These are phyloP conservation scores for Ustilago trichophora DNA, from an alignment of 1,284 basidiomycete species.

Conservation along the genomic window DNA sequence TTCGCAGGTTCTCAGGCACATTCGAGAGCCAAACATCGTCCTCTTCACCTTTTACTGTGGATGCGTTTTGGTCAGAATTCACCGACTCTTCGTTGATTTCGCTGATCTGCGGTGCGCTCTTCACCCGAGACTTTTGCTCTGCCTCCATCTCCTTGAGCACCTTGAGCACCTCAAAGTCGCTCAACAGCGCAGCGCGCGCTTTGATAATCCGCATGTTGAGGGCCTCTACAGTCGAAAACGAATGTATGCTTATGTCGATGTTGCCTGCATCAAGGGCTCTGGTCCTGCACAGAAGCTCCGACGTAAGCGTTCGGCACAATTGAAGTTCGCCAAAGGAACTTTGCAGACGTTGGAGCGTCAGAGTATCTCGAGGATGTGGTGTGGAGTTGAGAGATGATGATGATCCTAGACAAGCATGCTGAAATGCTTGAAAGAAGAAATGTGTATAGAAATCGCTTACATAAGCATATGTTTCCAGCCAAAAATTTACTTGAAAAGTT, in stretches of 20 bases:
- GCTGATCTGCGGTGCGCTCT: conserved; percentile 69
- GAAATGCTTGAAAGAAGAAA: background rate
- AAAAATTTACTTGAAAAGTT: conserved; percentile 1
- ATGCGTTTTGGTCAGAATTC: background rate
- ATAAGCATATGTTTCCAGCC: conserved; percentile 6
- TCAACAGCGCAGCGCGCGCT: conserved; percentile 79
- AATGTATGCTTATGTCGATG: background rate
- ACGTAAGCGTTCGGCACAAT: no score
- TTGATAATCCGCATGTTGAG: conserved; percentile 76
- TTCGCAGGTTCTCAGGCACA: conserved; percentile 78
- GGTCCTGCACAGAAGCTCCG: no score
- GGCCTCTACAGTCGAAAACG: background rate
- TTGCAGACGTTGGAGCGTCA: no score
- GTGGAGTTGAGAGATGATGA: background rate
- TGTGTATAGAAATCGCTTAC: conserved; percentile 15
- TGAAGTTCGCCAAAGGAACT: no score
- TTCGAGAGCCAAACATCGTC: conserved; percentile 37
- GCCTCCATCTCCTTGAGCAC: conserved; percentile 80
- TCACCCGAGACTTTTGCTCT: conserved; percentile 70
- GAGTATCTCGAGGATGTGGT: no score
- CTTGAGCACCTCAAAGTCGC: conserved; percentile 84
- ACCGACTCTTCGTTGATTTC: conserved; percentile 43
- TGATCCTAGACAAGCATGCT: background rate
- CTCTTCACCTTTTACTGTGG: conserved; percentile 15
- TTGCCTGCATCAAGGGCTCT: conserved; percentile 5